Conservation (phyloP, 23 red algal species). For the Porphyridium purpureum region DNA sequence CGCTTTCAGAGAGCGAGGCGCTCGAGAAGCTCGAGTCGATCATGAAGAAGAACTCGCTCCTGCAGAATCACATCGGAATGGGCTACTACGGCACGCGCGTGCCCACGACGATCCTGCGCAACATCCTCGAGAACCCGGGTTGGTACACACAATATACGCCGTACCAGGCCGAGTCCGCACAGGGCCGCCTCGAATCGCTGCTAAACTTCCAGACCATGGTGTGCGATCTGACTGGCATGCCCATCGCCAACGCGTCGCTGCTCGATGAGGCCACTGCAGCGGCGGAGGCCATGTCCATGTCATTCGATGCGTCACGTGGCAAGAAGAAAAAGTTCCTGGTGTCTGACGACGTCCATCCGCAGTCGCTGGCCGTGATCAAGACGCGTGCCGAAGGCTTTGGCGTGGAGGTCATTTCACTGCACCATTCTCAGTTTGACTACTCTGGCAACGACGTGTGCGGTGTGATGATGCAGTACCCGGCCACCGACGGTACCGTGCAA, state of each 20-base stretch:
- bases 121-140: conserved; percentile 89
- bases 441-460: conserved; percentile 31
- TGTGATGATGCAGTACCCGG: conserved; percentile 85
- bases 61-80: conserved; percentile 93
- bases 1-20: conserved; percentile 83
- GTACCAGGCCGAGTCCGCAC: conserved; percentile 96
- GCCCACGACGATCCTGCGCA: conserved; percentile 75
- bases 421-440: conserved; percentile 34
- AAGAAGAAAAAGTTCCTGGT: conserved; percentile 81
- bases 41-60: conserved; percentile 53
- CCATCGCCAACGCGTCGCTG: conserved; percentile 82
- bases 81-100: conserved; percentile 89
- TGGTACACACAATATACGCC: conserved; percentile 99
- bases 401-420: conserved; percentile 54
- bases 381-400: conserved; percentile 86
- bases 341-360: conserved; percentile 65
- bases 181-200: conserved; percentile 89
- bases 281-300: conserved; percentile 98
- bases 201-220: conserved; percentile 99
- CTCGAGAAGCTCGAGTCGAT: conserved; percentile 54
- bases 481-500: conserved; percentile 67
- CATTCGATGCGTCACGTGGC: conserved; percentile 38
- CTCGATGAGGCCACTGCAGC: conserved; percentile 92
- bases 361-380: conserved; percentile 70
- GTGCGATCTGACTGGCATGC: conserved; percentile 84